A percentile compares a stretch with the other conserved stretches of the same genome.
Conservation (phyloP, 306 rosid species). For the Gynostemma pentaphyllum region DNA sequence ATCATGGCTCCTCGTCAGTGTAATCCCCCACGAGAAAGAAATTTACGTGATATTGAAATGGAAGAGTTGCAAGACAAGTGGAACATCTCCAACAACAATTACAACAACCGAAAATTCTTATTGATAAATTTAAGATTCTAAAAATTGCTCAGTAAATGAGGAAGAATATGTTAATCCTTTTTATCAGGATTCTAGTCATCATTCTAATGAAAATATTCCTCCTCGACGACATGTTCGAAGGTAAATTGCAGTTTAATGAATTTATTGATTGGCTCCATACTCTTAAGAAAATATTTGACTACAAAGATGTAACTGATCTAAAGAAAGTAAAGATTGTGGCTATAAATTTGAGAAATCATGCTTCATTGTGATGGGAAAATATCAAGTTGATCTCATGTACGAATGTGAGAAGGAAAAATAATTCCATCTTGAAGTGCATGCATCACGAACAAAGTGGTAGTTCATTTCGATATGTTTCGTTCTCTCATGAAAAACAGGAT, state of each 20-base stretch:
- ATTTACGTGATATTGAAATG: not conserved
- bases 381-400: no score
- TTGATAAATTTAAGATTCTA: not conserved
- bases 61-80: not conserved
- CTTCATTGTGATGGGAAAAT: not conserved
- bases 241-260: not conserved
- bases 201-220: not conserved
- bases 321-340: no score
- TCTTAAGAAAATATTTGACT: not conserved
- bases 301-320: no score
- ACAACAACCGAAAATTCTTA: not conserved
- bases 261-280: constrained; percentile 1
- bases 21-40: not conserved
- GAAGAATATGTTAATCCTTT: no score
- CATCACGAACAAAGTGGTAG: no score
- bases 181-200: not conserved
- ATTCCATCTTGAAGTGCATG: no score
- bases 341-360: not conserved
- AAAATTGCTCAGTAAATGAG: not conserved
- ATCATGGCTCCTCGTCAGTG: no score
- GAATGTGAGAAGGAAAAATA: no score
- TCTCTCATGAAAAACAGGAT: no score
- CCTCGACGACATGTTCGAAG: not conserved
- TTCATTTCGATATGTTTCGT: no score
- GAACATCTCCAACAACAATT: no score